Conservation (phyloP, 148 eudicot species). For the Rheum nobile region DNA sequence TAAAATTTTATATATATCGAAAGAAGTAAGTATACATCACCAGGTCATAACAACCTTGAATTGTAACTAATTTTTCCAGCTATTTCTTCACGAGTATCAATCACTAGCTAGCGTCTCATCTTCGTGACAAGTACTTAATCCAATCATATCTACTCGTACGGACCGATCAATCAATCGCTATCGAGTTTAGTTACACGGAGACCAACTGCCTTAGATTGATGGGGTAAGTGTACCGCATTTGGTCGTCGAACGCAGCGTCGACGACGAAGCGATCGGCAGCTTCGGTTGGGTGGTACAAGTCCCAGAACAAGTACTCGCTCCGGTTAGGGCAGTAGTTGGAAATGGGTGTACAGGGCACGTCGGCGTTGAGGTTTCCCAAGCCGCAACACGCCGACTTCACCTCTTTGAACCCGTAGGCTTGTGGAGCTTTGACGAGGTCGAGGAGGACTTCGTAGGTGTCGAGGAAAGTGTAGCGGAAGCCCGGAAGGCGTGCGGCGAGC, state of each 20-base stretch:
- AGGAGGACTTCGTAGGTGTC: slow-evolving; percentile 37
- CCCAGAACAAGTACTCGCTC: slow-evolving; percentile 74
- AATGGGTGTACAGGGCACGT: slow-evolving; percentile 52
- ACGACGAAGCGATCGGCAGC: slow-evolving; percentile 40
- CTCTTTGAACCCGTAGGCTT: slow-evolving; percentile 57
- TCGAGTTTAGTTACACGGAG: background rate
- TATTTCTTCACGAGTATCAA: no score
- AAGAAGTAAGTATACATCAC: no score
- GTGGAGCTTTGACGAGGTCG: slow-evolving; percentile 38
- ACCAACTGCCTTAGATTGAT: slow-evolving; percentile 32
- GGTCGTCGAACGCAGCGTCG: slow-evolving; percentile 29
- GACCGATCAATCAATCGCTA: no score
- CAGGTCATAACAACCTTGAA: no score
- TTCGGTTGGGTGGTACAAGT: slow-evolving; percentile 75
- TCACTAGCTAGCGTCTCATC: no score
- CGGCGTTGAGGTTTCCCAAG: slow-evolving; percentile 51
- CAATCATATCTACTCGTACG: background rate
- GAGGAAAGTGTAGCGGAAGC: slow-evolving; percentile 36
- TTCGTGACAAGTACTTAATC: background rate
- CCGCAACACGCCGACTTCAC: slow-evolving; percentile 79
- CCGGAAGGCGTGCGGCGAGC: slow-evolving; percentile 27
- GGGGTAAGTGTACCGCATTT: slow-evolving; percentile 30
- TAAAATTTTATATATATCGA: no score
- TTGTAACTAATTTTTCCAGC: no score
- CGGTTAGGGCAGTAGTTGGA: slow-evolving; percentile 53